A percentile compares a stretch with the other conserved stretches of the same genome.
phyloP scores from a whole-genome alignment of 805 yeast species.

The Metschnikowia arizonensis region DNA sequence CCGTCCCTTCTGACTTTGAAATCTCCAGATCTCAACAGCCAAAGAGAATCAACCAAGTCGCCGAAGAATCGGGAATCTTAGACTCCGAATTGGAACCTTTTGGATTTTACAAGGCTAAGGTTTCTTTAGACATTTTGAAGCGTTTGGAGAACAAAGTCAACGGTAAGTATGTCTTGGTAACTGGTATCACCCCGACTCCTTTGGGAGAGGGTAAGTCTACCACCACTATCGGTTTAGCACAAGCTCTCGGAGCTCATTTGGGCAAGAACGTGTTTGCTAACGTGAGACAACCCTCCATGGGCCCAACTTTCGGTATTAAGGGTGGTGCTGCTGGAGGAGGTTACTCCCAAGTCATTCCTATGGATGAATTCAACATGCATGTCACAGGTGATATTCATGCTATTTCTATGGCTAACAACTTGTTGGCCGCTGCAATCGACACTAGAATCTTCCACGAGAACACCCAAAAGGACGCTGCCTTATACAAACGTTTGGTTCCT shows the following conservation, averaged over 20 bases:
- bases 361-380: slow-evolving; percentile 86
- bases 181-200: slow-evolving; percentile 85
- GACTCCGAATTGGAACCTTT: slow-evolving; percentile 68
- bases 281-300: slow-evolving; percentile 86
- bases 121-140: slow-evolving; percentile 57
- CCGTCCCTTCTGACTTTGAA: slow-evolving; percentile 79
- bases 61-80: slow-evolving; percentile 63
- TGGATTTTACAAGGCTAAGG: slow-evolving; percentile 76
- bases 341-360: slow-evolving; percentile 80
- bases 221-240: slow-evolving; percentile 78
- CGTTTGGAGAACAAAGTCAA: slow-evolving; percentile 56
- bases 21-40: slow-evolving; percentile 75
- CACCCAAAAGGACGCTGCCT: slow-evolving; percentile 69
- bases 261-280: slow-evolving; percentile 68
- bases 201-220: slow-evolving; percentile 85
- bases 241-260: slow-evolving; percentile 75
- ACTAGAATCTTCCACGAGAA: slow-evolving; percentile 81
- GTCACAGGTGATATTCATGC: slow-evolving; percentile 86
- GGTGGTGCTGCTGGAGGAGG: slow-evolving; percentile 95
- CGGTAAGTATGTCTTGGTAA: slow-evolving; percentile 71
- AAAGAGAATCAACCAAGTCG: slow-evolving; percentile 63
- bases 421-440: slow-evolving; percentile 81
- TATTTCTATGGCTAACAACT: slow-evolving; percentile 74
- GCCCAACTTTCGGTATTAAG: slow-evolving; percentile 83
- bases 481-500: slow-evolving; percentile 73